These are phyloP conservation scores for Vigna nakashimae DNA, from an alignment of 306 rosid species.

Conservation along the genomic window DNA sequence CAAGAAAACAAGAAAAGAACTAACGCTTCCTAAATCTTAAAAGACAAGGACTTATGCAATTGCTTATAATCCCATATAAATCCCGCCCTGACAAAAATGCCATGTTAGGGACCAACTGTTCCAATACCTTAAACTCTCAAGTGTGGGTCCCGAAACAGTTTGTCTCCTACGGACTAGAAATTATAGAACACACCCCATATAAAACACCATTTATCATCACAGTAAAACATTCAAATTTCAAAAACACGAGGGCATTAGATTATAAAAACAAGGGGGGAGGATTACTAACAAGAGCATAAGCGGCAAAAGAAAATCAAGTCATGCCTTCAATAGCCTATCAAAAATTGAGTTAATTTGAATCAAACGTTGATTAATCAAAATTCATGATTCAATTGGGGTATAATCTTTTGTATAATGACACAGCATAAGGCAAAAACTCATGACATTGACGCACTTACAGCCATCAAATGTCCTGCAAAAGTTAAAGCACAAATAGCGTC, in stretches of 20 bases:
- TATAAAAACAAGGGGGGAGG: background rate
- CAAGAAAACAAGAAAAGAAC: constrained; percentile 28
- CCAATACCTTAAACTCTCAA: constrained; percentile 12
- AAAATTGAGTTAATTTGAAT: constrained; percentile 19
- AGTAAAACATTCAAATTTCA: background rate
- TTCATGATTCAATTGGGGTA: constrained; percentile 15
- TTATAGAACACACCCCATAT: background rate
- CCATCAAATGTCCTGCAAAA: constrained; percentile 8
- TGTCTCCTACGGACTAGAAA: constrained; percentile 19
- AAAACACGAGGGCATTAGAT: background rate
- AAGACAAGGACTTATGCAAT: background rate
- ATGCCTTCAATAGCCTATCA: constrained; percentile 5
- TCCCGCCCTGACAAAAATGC: constrained; percentile 24
- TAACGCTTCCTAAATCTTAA: constrained; percentile 29
- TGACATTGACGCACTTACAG: constrained; percentile 14
- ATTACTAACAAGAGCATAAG: constrained; percentile 1
- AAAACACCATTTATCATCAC: background rate
- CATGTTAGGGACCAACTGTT: constrained; percentile 3
- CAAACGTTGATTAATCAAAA: constrained; percentile 17
- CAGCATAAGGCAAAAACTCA: background rate
- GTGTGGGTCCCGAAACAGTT: background rate
- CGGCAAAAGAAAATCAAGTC: background rate
- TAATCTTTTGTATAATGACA: constrained; percentile 16
- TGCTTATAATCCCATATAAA: constrained; percentile 17
- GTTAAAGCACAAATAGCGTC: constrained; percentile 5